Evolutionary conservation across 2,329 filamentous ascomycete species (phyloP), one percentile per base, ranked within the genome.

Genomic region (Bretziella fagacearum): DNA sequence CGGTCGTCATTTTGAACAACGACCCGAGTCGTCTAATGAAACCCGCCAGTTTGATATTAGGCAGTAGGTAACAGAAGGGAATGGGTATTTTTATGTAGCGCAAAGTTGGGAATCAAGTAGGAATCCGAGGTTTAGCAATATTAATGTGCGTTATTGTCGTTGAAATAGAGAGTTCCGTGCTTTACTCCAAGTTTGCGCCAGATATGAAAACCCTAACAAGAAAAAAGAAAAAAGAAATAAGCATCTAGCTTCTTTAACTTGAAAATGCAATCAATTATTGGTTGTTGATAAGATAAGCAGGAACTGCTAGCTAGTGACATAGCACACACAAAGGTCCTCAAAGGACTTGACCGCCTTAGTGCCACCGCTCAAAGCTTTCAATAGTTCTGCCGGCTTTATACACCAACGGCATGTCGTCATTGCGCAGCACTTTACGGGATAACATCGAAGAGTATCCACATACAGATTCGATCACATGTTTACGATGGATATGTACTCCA

Each of bases 11-110:
- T 20, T 30, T 48, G 18, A 39, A 47, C 27, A 51, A 43, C 39
- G 33, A 40, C 25, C 30, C 33, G 20, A 47, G 17, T 39, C 17
- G 18, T 33, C 26, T 23, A 13, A 40, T 20, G 23, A 47, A 44
- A 11, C 40, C 30, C 26, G 48, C 48, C 48, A 50, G 48, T 17
- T 44, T 50, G 47, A 33, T 30, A 20, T 29, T 27, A 11, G 18
- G 15, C 3, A 27, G 3, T 23, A 11, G 22, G 23, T 18, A 17
- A 3, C n/a, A 7, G 17, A 30, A 33, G 20, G n/a, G 6, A 8
- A 11, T 39, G 13, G 18, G 11, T 22, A 22, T 23, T n/a, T 23
- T 22, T 39, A 22, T 20, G 15, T 11, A 7, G 18, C 13, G n/a
- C 8, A 22, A 2, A 23, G 18, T 39, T 22, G n/a, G n/a, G n/a